A percentile compares a stretch with the other conserved stretches of the same genome.
phyloP scores from a whole-genome alignment of 2,329 filamentous ascomycete species.

The Fusarium domesticum region DNA sequence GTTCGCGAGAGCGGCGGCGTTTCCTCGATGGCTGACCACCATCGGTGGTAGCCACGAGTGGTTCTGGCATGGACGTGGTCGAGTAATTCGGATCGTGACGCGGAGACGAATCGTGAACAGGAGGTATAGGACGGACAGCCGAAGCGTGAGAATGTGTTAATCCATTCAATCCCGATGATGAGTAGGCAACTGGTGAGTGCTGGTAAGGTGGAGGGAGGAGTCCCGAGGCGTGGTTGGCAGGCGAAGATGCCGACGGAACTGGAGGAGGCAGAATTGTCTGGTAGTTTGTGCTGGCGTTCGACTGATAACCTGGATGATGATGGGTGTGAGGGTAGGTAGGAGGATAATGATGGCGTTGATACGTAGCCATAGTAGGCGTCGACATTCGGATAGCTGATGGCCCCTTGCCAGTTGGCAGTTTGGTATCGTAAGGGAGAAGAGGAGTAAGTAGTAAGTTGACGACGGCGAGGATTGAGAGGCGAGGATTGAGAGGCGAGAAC shows the following conservation, averaged over 20 bases:
- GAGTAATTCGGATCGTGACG: constrained; percentile 28
- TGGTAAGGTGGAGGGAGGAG: constrained; percentile 29
- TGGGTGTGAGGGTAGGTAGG: constrained; percentile 46
- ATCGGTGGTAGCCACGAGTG: constrained; percentile 27
- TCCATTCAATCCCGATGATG: constrained; percentile 33
- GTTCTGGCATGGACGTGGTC: constrained; percentile 27
- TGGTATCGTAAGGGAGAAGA: background rate
- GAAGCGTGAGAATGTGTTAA: constrained; percentile 31
- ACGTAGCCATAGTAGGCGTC: constrained; percentile 74
- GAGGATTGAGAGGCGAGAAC: background rate
- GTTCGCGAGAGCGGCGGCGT: constrained; percentile 58
- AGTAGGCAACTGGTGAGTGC: constrained; percentile 31
- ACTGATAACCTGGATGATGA: constrained; percentile 32
- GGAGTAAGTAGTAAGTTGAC: background rate
- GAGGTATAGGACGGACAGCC: constrained; percentile 29
- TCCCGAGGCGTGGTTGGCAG: constrained; percentile 21
- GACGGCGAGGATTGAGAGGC: background rate
- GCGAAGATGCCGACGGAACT: constrained; percentile 26
- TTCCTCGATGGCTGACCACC: constrained; percentile 42
- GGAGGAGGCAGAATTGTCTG: constrained; percentile 32
- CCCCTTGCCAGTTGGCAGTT: background rate
- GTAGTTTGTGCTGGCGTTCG: constrained; percentile 29
- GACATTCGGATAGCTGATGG: constrained; percentile 50
- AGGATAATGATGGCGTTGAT: constrained; percentile 64
- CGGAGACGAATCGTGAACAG: constrained; percentile 31